Percentiles rank a stretch among this genome's conserved stretches.
These are phyloP conservation scores for Leccinum ochraceum DNA, from an alignment of 768 basidiomycete genomes.

Conservation along the genomic window DNA sequence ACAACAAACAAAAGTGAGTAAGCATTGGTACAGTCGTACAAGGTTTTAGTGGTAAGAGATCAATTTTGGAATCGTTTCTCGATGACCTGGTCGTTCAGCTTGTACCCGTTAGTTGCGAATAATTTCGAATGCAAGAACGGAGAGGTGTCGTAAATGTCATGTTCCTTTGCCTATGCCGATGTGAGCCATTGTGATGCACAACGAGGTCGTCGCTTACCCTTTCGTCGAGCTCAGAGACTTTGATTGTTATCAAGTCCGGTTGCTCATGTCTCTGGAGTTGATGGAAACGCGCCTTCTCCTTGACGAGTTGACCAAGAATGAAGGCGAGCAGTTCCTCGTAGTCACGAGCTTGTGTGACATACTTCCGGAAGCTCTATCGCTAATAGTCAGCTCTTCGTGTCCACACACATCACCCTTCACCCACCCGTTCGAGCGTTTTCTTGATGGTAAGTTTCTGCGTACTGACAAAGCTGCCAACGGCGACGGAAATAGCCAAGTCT, in stretches of 20 bases:
- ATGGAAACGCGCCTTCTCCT: slow-evolving; percentile 86
- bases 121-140: slow-evolving; percentile 86
- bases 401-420: background rate
- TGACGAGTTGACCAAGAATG: slow-evolving; percentile 90
- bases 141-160: slow-evolving; percentile 90
- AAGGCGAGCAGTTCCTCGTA: slow-evolving; percentile 95
- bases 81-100: slow-evolving; percentile 59
- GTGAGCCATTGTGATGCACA: slow-evolving; percentile 11
- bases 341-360: slow-evolving; percentile 92
- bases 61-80: slow-evolving; percentile 68
- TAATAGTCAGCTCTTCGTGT: slow-evolving; percentile 14
- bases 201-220: slow-evolving; percentile 53
- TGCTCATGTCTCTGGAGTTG: slow-evolving; percentile 76
- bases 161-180: slow-evolving; percentile 78
- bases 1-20: slow-evolving; percentile 19
- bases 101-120: slow-evolving; percentile 90
- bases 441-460: slow-evolving; percentile 99
- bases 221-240: slow-evolving; percentile 81
- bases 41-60: slow-evolving; percentile 13
- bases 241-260: slow-evolving; percentile 75
- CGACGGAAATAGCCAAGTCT: slow-evolving; percentile 95
- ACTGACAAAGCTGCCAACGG: slow-evolving; percentile 91
- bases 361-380: slow-evolving; percentile 90
- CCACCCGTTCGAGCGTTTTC: slow-evolving; percentile 91
- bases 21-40: slow-evolving; percentile 4